Conservation (phyloP, 2,329 filamentous ascomycete genomes). For the Calonectria pauciramosa region DNA sequence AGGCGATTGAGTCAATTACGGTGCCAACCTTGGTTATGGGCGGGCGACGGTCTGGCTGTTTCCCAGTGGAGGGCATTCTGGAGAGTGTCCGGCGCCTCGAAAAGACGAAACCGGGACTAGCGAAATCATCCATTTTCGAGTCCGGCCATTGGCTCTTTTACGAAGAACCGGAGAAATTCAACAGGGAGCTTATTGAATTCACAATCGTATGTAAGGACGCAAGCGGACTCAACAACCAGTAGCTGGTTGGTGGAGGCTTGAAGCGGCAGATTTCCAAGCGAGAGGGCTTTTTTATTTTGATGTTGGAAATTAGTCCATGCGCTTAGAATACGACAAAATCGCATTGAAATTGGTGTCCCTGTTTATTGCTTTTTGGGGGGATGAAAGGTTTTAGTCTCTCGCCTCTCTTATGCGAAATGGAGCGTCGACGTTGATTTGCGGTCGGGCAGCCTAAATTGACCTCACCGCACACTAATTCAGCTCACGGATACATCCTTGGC, state of each 20-base stretch:
- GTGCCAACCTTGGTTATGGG: slow-evolving; percentile 45
- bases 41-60: slow-evolving; percentile 43
- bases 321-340: neutral
- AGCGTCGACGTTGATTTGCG: slow-evolving; percentile 11
- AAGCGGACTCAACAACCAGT: neutral
- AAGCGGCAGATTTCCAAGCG: neutral
- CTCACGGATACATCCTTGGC: neutral
- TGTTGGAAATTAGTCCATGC: neutral
- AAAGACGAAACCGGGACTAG: slow-evolving; percentile 35
- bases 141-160: slow-evolving; percentile 47
- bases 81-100: slow-evolving; percentile 43
- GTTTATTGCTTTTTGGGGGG: slow-evolving; percentile 1
- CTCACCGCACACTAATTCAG: neutral
- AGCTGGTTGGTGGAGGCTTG: neutral
- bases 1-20: slow-evolving; percentile 42
- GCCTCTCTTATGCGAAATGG: slow-evolving; percentile 8
- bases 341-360: slow-evolving; percentile 4
- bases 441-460: neutral
- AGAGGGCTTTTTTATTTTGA: neutral
- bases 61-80: slow-evolving; percentile 44
- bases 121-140: slow-evolving; percentile 40
- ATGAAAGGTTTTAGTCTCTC: neutral
- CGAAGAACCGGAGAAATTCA: slow-evolving; percentile 44
- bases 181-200: slow-evolving; percentile 42
- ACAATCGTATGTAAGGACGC: slow-evolving; percentile 28